Evolutionary conservation across 1,139 yeast genomes (phyloP), one percentile per base, ranked within the genome.

Genomic region (Candida tetrigidarum): DNA sequence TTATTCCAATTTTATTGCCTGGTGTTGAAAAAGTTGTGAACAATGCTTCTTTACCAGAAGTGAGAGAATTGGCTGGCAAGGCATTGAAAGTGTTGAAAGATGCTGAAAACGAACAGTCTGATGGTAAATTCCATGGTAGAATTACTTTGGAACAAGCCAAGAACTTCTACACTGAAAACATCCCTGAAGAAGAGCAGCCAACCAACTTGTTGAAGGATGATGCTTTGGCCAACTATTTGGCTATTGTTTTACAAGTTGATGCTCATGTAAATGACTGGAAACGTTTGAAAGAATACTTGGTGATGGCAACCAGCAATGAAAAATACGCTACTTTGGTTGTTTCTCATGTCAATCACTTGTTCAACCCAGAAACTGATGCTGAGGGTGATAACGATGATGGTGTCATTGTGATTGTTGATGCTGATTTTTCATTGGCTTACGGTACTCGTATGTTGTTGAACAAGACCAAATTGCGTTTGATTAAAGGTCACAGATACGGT

Each of bases 401-500:
- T 7, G 74, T 74, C 7, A 71, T 90, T 52, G 96, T 87, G 62
- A 86, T 93, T 61, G 97, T 92, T 55, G 91, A 93, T 66, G 86
- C 98, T 29, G 95, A 89, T 63, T 93, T 93, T 67, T 93, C 98
- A 0, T 76, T 93, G 54, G 99, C 99, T 30, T 93, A 93, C 64
- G 99, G 99, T 69, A 88, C 97, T 34, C 85, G 98, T 71, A 93
- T 93, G 97, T 80, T 93, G 58, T 76, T 93, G 59, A 93, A 92
- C 78, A 92, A 93, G 71, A 92, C 99, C 45, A 86, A 78, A 52
- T 74, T 93, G 63, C 81, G 96, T 61, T 78, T 93, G 50, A 76
- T 88, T 59, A 91, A 92, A 73, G 99, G 99, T 57, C 97, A 89
- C 69, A 83, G 99, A 67, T 93, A 93, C 63, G 99, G 99, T 74